Evolutionary conservation across 1,139 yeast species (phyloP).

Genomic region (Pichia sp.): DNA sequence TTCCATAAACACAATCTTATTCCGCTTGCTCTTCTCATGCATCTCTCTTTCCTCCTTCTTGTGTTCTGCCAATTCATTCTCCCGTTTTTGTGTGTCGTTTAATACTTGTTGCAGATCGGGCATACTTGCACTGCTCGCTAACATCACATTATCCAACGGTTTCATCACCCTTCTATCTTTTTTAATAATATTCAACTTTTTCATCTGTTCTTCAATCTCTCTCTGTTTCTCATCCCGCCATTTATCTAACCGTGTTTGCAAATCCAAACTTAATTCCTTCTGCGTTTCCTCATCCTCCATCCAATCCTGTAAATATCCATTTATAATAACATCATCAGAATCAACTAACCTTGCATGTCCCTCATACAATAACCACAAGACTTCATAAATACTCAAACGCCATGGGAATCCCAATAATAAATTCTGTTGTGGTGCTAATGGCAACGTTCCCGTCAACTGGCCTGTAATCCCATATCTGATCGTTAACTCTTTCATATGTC

Average conservation of each 20-base stretch:
- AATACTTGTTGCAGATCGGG: constrained; percentile 14
- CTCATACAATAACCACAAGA: constrained; percentile 52
- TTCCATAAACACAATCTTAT: constrained; percentile 19
- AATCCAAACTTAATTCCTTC: constrained; percentile 4
- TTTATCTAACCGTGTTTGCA: constrained; percentile 10
- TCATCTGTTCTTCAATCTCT: constrained; percentile 17
- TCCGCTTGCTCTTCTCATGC: constrained; percentile 10
- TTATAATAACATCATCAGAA: constrained; percentile 3
- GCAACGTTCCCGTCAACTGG: constrained; percentile 71
- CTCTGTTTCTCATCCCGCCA: constrained; percentile 15
- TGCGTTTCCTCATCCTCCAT: constrained; percentile 6
- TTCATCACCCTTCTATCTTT: constrained; percentile 1
- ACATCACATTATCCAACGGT: constrained; percentile 6
- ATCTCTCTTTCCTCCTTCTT: constrained; percentile 7
- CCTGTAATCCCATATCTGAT: constrained; percentile 56
- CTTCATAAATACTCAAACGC: constrained; percentile 67
- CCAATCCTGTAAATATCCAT: constrained; percentile 6
- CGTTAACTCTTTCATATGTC: constrained; percentile 49
- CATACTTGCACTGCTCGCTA: constrained; percentile 14
- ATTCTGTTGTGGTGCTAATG: constrained; percentile 89
- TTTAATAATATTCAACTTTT: constrained; percentile 10
- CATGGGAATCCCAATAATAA: constrained; percentile 79
- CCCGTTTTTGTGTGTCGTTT: constrained; percentile 4
- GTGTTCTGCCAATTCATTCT: not conserved
- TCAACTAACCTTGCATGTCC: constrained; percentile 36